Conservation (phyloP, 2,329 filamentous ascomycete genomes). For the Parafenestella ontariensis region DNA sequence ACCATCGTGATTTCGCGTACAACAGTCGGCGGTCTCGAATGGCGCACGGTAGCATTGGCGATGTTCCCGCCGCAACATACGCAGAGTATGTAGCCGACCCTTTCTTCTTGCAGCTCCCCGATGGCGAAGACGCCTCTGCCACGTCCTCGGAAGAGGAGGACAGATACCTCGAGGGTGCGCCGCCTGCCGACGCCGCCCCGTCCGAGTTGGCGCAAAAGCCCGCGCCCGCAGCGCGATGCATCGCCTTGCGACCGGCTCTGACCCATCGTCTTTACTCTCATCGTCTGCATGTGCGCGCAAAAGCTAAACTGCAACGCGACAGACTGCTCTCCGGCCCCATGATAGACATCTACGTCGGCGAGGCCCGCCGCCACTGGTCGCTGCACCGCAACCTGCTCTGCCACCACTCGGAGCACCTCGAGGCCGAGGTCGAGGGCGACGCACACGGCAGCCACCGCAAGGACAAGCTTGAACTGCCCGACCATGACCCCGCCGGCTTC, state of each 20-base stretch:
- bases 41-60: slow-evolving; percentile 56
- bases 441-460: slow-evolving; percentile 41
- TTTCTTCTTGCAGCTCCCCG: slow-evolving; percentile 21
- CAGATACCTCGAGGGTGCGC: slow-evolving; percentile 21
- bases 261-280: slow-evolving; percentile 47
- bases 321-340: slow-evolving; percentile 62
- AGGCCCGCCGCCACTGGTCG: slow-evolving; percentile 56
- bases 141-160: slow-evolving; percentile 15
- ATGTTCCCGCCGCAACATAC: slow-evolving; percentile 57
- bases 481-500: slow-evolving; percentile 60
- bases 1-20: slow-evolving; percentile 54
- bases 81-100: slow-evolving; percentile 58
- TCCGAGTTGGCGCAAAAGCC: slow-evolving; percentile 17
- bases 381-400: slow-evolving; percentile 61
- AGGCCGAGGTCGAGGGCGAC: slow-evolving; percentile 49
- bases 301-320: slow-evolving; percentile 56
- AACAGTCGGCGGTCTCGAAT: slow-evolving; percentile 53
- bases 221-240: slow-evolving; percentile 21
- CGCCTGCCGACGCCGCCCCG: slow-evolving; percentile 15
- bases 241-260: slow-evolving; percentile 42
- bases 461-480: slow-evolving; percentile 55
- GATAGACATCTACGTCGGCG: slow-evolving; percentile 61
- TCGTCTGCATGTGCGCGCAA: slow-evolving; percentile 48
- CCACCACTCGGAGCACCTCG: slow-evolving; percentile 59
- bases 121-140: slow-evolving; percentile 20